A percentile compares a stretch with the other conserved stretches of the same genome.
Evolutionary conservation across 148 eudicot genomes (phyloP).

Genomic region (Fagopyrum tataricum): DNA sequence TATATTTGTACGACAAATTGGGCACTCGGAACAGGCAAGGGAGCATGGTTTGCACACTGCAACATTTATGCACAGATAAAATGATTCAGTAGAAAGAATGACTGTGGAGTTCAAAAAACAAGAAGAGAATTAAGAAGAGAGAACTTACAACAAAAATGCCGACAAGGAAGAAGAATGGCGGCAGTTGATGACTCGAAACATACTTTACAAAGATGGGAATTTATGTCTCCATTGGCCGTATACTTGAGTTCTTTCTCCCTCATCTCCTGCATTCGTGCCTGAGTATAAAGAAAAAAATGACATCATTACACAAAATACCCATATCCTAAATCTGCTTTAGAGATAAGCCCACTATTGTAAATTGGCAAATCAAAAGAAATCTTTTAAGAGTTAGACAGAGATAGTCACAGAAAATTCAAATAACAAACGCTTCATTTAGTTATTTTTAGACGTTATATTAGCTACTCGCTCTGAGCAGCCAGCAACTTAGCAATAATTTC

Average conservation of each 20-base stretch:
- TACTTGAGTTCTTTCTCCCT: conserved; percentile 79
- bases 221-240: conserved; percentile 53
- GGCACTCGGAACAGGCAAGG: conserved; percentile 58
- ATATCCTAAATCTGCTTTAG: not conserved
- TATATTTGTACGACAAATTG: conserved; percentile 63
- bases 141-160: conserved; percentile 80
- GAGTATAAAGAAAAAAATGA: conserved; percentile 19
- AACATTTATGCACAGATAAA: conserved; percentile 16
- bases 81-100: not conserved
- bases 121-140: not conserved
- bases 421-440: not conserved
- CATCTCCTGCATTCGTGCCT: conserved; percentile 99
- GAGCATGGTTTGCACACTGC: conserved; percentile 88
- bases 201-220: conserved; percentile 92
- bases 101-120: not conserved
- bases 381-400: not conserved
- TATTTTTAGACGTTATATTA: not conserved
- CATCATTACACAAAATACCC: not conserved
- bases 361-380: not conserved
- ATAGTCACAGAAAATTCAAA: not conserved
- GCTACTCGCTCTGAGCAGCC: not conserved
- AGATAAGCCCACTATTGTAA: not conserved
- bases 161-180: conserved; percentile 92
- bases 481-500: no score
- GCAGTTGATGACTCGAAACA: conserved; percentile 85